A percentile compares a stretch with the other conserved stretches of the same genome.
Evolutionary conservation across 179 eudicot species (phyloP).

Genomic region (Spergularia azorica): DNA sequence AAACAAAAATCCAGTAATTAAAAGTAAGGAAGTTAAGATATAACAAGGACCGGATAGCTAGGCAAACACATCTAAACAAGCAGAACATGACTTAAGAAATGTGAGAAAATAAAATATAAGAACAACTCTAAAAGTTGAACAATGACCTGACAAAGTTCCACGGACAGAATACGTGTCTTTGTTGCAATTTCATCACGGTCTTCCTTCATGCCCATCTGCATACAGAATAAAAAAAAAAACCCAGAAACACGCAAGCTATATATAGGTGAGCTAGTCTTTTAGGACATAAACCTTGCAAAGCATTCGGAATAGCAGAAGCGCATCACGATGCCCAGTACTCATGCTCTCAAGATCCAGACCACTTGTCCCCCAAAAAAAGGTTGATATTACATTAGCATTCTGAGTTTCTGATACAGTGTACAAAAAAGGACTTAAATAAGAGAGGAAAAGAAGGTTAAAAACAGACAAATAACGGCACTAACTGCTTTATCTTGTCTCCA

Average conservation of each 20-base stretch:
- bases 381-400: slow-evolving; percentile 11
- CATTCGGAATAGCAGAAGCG: slow-evolving; percentile 88
- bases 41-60: background rate
- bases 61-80: slow-evolving; percentile 9
- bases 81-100: background rate
- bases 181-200: slow-evolving; percentile 82
- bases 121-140: slow-evolving; percentile 13
- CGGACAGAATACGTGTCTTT: slow-evolving; percentile 87
- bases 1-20: slow-evolving; percentile 8
- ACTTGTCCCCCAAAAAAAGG: slow-evolving; percentile 36
- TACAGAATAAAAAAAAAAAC: slow-evolving; percentile 22
- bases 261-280: background rate
- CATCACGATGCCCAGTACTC: slow-evolving; percentile 87
- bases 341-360: slow-evolving; percentile 86
- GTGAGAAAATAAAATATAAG: slow-evolving; percentile 2
- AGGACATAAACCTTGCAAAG: slow-evolving; percentile 84
- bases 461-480: slow-evolving; percentile 22
- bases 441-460: background rate
- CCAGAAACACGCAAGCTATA: slow-evolving; percentile 19
- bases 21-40: slow-evolving; percentile 3
- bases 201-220: slow-evolving; percentile 99
- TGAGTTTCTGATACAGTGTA: background rate
- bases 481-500: slow-evolving; percentile 75
- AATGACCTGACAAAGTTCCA: slow-evolving; percentile 92
- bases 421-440: background rate